phyloP scores from a whole-genome alignment of 164 flowering plant species.

The Tetracentron sinense region DNA sequence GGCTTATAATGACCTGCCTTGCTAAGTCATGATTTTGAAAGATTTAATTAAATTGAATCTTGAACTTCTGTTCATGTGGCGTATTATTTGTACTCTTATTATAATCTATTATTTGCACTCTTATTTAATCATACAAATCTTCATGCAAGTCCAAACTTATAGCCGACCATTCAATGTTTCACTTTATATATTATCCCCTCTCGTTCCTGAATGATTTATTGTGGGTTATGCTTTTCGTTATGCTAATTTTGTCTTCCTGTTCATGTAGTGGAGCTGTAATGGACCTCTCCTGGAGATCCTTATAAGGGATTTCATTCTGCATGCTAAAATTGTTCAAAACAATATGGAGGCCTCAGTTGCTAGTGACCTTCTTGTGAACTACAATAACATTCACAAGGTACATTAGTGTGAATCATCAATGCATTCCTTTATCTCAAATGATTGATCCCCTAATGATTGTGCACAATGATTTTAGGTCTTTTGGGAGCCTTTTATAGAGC shows the following conservation, averaged over 20 bases:
- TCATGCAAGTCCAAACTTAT: not conserved
- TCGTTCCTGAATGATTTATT: not conserved
- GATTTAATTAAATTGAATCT: no score
- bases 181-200: no score
- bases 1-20: no score
- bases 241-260: constrained; percentile 1
- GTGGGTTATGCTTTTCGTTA: not conserved
- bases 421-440: not conserved
- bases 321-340: constrained; percentile 23
- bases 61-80: no score
- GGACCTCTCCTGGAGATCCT: constrained; percentile 71
- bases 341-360: constrained; percentile 33
- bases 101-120: no score
- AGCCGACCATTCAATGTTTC: not conserved
- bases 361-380: constrained; percentile 67
- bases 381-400: constrained; percentile 87
- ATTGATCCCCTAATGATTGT: constrained; percentile 10
- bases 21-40: no score
- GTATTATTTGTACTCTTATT: no score
- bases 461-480: constrained; percentile 43
- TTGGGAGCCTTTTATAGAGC: constrained; percentile 97
- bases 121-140: not conserved
- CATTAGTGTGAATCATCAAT: not conserved
- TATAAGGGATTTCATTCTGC: constrained; percentile 36
- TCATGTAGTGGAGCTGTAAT: constrained; percentile 64